Conservation (phyloP, 768 basidiomycete genomes). For the Russula brevipes region DNA sequence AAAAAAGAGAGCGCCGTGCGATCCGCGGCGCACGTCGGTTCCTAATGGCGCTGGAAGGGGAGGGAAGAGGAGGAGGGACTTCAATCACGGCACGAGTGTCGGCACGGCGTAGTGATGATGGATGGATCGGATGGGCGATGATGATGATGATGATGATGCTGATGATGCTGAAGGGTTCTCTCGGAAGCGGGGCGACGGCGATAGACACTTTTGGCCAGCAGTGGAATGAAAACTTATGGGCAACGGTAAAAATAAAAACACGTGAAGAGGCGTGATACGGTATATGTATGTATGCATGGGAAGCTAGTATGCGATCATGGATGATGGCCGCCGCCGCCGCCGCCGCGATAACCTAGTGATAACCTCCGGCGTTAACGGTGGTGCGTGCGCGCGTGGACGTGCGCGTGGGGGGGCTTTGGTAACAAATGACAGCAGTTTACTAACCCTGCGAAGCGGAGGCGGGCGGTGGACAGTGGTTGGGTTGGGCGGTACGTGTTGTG, state of each 20-base stretch:
- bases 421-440: background rate
- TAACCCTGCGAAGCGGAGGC: slow-evolving; percentile 3
- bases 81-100: background rate
- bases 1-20: background rate
- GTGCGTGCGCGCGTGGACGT: background rate
- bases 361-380: background rate
- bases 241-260: background rate
- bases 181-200: background rate
- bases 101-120: background rate
- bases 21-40: slow-evolving; percentile 10
- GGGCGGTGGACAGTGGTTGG: background rate
- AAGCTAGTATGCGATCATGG: too few species aligned
- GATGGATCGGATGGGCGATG: background rate
- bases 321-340: background rate
- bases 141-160: background rate
- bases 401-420: background rate
- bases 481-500: background rate
- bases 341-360: background rate
- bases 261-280: background rate
- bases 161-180: background rate
- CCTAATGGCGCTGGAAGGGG: background rate
- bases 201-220: background rate
- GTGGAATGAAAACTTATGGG: background rate
- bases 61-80: too few species aligned
- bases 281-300: too few species aligned